phyloP scores from a whole-genome alignment of 2,329 filamentous ascomycete species.

The Cytospora leucostoma region DNA sequence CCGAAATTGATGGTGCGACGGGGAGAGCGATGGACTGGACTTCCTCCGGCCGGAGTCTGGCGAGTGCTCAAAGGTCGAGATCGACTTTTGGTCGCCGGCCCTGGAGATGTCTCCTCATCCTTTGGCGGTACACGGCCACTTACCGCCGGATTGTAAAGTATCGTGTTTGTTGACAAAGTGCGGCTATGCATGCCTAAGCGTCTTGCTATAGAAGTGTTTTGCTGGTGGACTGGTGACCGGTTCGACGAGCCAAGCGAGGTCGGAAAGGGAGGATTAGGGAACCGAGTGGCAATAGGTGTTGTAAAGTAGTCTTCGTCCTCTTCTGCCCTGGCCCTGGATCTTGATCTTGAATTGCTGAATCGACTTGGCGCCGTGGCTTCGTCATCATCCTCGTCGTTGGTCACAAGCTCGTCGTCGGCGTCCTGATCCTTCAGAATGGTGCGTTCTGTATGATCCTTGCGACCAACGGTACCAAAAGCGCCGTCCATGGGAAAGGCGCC shows the following conservation, averaged over 20 bases:
- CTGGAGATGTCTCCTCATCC: slow-evolving; percentile 46
- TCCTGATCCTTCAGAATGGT: slow-evolving; percentile 68
- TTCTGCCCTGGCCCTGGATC: slow-evolving; percentile 35
- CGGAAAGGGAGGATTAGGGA: slow-evolving; percentile 36
- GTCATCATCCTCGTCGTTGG: slow-evolving; percentile 72
- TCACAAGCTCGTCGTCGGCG: slow-evolving; percentile 86
- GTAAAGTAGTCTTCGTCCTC: slow-evolving; percentile 57
- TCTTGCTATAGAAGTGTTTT: slow-evolving; percentile 33
- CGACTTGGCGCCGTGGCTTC: slow-evolving; percentile 39
- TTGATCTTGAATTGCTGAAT: slow-evolving; percentile 21
- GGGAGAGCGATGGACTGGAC: slow-evolving; percentile 50
- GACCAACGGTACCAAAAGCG: slow-evolving; percentile 16
- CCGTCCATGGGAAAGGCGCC: slow-evolving; percentile 46
- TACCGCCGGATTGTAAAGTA: slow-evolving; percentile 71
- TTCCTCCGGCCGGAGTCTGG: slow-evolving; percentile 42
- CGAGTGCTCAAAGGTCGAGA: slow-evolving; percentile 43
- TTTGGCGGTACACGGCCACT: slow-evolving; percentile 16
- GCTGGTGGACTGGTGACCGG: slow-evolving; percentile 29
- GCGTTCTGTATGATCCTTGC: slow-evolving; percentile 33
- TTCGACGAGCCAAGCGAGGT: slow-evolving; percentile 36
- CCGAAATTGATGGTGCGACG: slow-evolving; percentile 45
- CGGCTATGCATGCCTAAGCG: slow-evolving; percentile 62
- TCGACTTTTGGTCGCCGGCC: slow-evolving; percentile 33
- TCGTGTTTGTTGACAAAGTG: slow-evolving; percentile 79
- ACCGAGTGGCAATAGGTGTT: slow-evolving; percentile 49